These are phyloP conservation scores for Gorgonomyces haynaldii DNA, from an alignment of 192 early-diverging fungal genomes.

Conservation along the genomic window DNA sequence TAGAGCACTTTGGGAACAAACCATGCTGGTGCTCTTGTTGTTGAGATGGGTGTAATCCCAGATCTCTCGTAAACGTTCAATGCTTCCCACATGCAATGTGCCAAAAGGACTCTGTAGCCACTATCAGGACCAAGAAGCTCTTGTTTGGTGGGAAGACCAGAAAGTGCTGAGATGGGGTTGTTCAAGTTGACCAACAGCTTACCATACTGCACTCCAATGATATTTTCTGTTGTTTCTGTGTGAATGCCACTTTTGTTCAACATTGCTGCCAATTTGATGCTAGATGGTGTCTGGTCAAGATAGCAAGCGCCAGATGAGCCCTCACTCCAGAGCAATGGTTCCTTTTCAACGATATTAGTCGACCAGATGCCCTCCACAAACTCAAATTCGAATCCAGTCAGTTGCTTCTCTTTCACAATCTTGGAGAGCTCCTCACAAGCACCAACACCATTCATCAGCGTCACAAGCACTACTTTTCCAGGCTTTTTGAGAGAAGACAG, in stretches of 20 bases:
- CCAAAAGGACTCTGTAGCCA: slow-evolving; percentile 17
- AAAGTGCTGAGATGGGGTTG: slow-evolving; percentile 31
- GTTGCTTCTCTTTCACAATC: not conserved
- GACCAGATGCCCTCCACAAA: slow-evolving; percentile 7
- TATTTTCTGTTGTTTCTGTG: slow-evolving; percentile 13
- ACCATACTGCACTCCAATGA: slow-evolving; percentile 22
- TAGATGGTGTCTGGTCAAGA: slow-evolving; percentile 12
- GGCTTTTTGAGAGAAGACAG: not conserved
- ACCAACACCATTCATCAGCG: slow-evolving; percentile 10
- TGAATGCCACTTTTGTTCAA: slow-evolving; percentile 15
- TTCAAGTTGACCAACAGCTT: slow-evolving; percentile 36
- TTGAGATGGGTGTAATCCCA: slow-evolving; percentile 26
- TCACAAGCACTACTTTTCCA: not conserved
- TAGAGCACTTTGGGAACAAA: slow-evolving; percentile 16
- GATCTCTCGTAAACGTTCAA: slow-evolving; percentile 18
- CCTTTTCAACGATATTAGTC: not conserved
- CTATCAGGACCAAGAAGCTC: slow-evolving; percentile 21
- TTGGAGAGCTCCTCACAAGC: not conserved
- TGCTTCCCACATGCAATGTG: slow-evolving; percentile 24
- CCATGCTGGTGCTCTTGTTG: slow-evolving; percentile 14
- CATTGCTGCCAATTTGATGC: slow-evolving; percentile 9
- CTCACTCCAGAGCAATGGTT: not conserved
- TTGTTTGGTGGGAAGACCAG: slow-evolving; percentile 16
- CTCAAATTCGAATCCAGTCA: slow-evolving; percentile 1
- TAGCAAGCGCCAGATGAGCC: slow-evolving; percentile 21